These are phyloP conservation scores for Apiospora aurea DNA, from an alignment of 2,329 filamentous ascomycete genomes.

Conservation along the genomic window DNA sequence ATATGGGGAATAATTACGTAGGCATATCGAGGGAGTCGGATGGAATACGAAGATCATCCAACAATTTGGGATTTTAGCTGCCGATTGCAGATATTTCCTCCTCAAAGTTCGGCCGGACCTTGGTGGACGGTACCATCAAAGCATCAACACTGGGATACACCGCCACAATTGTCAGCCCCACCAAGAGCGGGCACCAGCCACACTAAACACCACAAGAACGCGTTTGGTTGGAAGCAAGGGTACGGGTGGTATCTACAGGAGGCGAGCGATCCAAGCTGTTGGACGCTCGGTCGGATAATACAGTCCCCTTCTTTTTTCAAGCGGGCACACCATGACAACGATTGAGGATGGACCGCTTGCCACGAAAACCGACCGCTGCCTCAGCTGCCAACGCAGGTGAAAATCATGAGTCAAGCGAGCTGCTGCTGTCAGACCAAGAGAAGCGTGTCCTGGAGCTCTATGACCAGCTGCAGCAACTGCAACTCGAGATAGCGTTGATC, in stretches of 20 bases:
- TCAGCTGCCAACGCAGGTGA: conserved; percentile 27
- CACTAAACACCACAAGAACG: background rate
- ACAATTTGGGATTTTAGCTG: background rate
- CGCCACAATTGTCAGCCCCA: conserved; percentile 26
- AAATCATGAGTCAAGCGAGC: conserved; percentile 42
- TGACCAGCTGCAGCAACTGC: conserved; percentile 73
- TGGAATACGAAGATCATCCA: conserved; percentile 6
- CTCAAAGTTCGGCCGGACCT: conserved; percentile 5
- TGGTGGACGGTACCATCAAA: background rate
- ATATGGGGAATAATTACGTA: background rate
- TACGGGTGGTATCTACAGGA: background rate
- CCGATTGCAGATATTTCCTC: background rate
- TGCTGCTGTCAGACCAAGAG: conserved; percentile 72
- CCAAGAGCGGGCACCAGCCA: background rate
- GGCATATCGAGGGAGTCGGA: background rate
- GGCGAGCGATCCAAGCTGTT: background rate
- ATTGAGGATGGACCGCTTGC: background rate
- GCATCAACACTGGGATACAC: background rate
- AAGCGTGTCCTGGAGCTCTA: conserved; percentile 72
- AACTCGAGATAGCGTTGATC: conserved; percentile 74
- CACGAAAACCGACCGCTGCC: background rate
- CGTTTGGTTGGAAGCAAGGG: background rate
- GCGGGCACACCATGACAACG: background rate
- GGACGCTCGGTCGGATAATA: background rate
- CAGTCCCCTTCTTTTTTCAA: background rate